phyloP scores from a whole-genome alignment of 345 rosid genomes.

The Ceriops zippeliana region DNA sequence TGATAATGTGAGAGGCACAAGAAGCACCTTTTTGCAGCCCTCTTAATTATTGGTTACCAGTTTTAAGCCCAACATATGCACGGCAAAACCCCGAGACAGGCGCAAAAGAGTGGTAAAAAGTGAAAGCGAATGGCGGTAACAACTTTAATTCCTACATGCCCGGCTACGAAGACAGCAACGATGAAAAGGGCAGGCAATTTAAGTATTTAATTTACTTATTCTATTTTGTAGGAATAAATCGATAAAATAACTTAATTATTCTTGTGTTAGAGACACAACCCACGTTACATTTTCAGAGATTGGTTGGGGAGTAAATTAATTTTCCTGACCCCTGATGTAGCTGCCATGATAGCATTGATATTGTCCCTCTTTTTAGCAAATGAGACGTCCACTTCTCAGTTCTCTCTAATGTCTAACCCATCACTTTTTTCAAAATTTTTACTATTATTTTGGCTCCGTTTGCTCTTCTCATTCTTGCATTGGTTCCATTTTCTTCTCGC shows the following conservation, averaged over 20 bases:
- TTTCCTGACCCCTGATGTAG: too few relatives aligned
- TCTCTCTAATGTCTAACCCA: background rate
- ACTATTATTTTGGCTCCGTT: background rate
- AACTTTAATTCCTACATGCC: background rate
- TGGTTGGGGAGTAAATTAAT: too few relatives aligned
- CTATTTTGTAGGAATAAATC: too few relatives aligned
- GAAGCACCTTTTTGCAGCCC: background rate
- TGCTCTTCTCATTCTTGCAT: background rate
- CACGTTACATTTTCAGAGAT: background rate
- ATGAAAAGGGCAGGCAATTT: too few relatives aligned
- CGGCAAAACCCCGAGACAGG: background rate
- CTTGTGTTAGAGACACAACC: background rate
- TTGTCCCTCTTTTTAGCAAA: too few relatives aligned
- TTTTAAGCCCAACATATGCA: background rate
- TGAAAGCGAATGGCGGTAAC: background rate
- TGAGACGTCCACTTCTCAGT: too few relatives aligned
- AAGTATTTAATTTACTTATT: too few relatives aligned
- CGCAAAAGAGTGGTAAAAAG: background rate
- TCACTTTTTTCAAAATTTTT: background rate
- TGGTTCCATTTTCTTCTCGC: background rate
- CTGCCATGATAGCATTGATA: too few relatives aligned
- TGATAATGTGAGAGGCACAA: too few relatives aligned
- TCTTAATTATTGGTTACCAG: background rate
- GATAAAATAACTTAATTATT: too few relatives aligned
- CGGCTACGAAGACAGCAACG: too few relatives aligned